Evolutionary conservation across 352 stramenopile genomes (phyloP), one percentile per base, ranked within the genome.

Genomic region (Phytophthora lateralis): DNA sequence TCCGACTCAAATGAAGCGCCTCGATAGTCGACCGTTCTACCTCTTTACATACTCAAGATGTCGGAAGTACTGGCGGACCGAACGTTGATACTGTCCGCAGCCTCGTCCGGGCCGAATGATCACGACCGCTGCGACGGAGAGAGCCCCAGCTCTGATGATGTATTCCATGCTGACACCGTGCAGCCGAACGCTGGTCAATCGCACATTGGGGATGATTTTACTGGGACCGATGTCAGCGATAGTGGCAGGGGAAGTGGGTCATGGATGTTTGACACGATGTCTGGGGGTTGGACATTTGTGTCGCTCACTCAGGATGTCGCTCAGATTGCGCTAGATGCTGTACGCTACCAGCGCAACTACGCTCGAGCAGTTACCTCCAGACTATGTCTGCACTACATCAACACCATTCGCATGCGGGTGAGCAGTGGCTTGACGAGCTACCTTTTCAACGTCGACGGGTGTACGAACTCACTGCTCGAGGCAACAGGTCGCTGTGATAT

Each of bases 271-370:
- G 52, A 63, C 18, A 48, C 50, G 10, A 48, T 68, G 47, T 38
- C 54, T 15, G 54, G 45, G 8, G 37, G 53, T 8, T 84, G 72
- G 72, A 60, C 56, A 4, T 47, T 30, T 17, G 34, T 67, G 6
- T 20, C 55, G 5, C 47, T 84, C 35, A 69, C 55, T 4, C 32
- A 20, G 17, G 27, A 68, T 20, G 67, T 47, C 2, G 45, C 55
- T 3, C 72, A 72, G 56, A 42, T 67, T 21, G 72, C 73, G 14
- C 67, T 82, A 6, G 66, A 78, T 27, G 60, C 72, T 6, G 69
- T 84, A 14, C 62, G 75, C 3, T 80, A 78, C 54, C 61, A 60
- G 18, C 59, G 46, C 37, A 84, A 84, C 49, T 84, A 84, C 51
- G 63, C 62, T 35, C 55, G 49, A 9, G 29, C 50, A 14, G 58